phyloP scores from a whole-genome alignment of 345 rosid species.

The Lepidium didymum region DNA sequence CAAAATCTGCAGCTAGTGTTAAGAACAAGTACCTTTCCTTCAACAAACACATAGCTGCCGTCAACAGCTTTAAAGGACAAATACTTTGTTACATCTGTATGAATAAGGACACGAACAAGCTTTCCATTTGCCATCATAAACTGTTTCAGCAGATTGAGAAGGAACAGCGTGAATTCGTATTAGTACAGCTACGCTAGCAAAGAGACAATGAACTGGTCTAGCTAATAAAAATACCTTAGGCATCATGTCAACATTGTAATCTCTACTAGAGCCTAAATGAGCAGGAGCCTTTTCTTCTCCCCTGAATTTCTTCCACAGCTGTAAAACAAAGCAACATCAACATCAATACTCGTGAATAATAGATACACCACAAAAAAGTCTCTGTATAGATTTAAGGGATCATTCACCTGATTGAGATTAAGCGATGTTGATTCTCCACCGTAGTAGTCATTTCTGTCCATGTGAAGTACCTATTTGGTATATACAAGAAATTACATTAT shows the following conservation, averaged over 20 bases:
- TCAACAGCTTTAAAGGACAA: conserved; percentile 92
- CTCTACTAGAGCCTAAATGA: conserved; percentile 89
- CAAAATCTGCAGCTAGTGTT: not conserved
- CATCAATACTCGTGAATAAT: not conserved
- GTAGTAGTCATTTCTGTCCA: conserved; percentile 95
- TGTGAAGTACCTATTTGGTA: conserved; percentile 74
- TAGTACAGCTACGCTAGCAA: not conserved
- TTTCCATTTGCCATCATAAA: conserved; percentile 98
- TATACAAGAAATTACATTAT: not conserved
- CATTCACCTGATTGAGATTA: conserved; percentile 79
- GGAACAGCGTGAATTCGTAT: not conserved
- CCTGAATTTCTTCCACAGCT: conserved; percentile 96
- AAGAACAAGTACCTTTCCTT: conserved; percentile 70
- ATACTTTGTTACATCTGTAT: conserved; percentile 90
- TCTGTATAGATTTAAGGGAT: not conserved
- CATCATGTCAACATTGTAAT: conserved; percentile 96
- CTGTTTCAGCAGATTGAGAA: conserved; percentile 28
- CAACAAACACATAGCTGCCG: conserved; percentile 85
- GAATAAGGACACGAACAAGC: conserved; percentile 98
- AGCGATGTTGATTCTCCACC: conserved; percentile 99
- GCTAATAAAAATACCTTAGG: conserved; percentile 55
- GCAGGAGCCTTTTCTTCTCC: conserved; percentile 88
- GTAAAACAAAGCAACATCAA: conserved; percentile 18
- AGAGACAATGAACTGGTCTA: not conserved
- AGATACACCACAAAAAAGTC: not conserved